Base-by-base conservation (phyloP, 768 basidiomycete genomes). In the Termitomyces sp. region DNA sequence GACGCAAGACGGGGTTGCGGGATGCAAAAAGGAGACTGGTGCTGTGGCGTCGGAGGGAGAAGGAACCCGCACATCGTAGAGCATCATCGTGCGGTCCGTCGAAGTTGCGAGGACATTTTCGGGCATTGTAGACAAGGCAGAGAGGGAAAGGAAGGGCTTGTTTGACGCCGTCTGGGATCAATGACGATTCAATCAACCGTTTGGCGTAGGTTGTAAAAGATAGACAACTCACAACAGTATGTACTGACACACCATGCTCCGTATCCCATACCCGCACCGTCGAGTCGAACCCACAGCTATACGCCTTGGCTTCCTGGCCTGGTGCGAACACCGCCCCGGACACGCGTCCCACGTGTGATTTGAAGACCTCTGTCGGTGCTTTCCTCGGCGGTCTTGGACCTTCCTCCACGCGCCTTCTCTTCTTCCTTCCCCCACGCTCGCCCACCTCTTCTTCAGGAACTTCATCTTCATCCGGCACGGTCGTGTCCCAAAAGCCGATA, bases 261-360 rank as follows among this genome's bases (percentile, higher is more conserved):
- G 88, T 76, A 66, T 97, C 93, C 96, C 96, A 99, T 2, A 79
- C 75, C 24, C 93, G 79, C 5, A 98, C 84, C 0, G 92, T 92
- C 29, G 94, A 96, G 71, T 97, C 95, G 67, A 92, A 92, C 0
- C 92, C 90, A 66, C 87, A 88, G 63, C 90, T 92, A 60, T 85
- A 84, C 29, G 86, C 94, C 29, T 60, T 65, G 52, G 67, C 36
- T 50, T 58, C 59, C 48, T 60, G 60, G 52, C 66, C 53, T 41
- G 61, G 67, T 51, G 72, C 77, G 72, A 90, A 95, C 0, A 82
- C 66, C 4, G 83, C 87, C 36, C 81, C 85, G 5, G 92, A 93
- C 1, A 98, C 88, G 13, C 92, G 78, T 20, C 80, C 88, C 0
- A 86, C 86, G 69, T 98, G 97, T 0, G 89, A 92, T 62, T 89